Evolutionary conservation across 139 green algal species (phyloP), one percentile per base, ranked within the genome.

Genomic region (Eudorina sp.): DNA sequence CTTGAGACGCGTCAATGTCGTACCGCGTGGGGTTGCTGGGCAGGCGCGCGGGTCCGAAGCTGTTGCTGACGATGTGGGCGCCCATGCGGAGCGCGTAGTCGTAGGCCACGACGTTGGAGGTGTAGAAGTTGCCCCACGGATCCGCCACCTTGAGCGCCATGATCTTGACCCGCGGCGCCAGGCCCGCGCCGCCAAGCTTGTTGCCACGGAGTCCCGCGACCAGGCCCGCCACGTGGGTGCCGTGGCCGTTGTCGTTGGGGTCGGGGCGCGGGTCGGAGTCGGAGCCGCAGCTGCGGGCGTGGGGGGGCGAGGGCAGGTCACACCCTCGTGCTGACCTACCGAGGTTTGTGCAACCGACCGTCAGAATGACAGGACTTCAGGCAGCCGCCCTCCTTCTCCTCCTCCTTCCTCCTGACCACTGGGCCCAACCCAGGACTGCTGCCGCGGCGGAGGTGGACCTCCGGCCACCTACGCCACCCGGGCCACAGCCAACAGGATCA

Each of bases 71-170:
- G 29, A 88, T 51, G 62, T 88, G 82, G 8, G 82, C 82, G 23
- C 82, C 82, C 82, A 80, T 88, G 45, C 31, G 64, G 21, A 41
- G 27, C 4, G 82, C 82, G 46, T 88, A 88, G 82, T 88, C 82
- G 34, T 58, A 70, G 3, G 45, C 34, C 21, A 88, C 9, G 64
- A 88, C 41, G 68, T 79, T 68, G 31, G 31, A 55, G 34, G 46
- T 29, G n/a, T 34, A 88, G 31, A 88, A 70, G 34, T 53, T 53
- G 46, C 82, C 82, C 0, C 3, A 31, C 0, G 31, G 31, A 16
- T 79, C 64, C 1, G 82, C 25, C 45, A 88, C 64, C 82, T 88
- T 88, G 64, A 88, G 82, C 13, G 31, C 31, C 82, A 88, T 88
- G 66, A 88, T 36, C 66, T 75, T 76, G 41, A 88, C 82, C 4